These are phyloP conservation scores for Coniochaeta prunicola DNA, from an alignment of 2,329 filamentous ascomycete genomes.

Conservation along the genomic window DNA sequence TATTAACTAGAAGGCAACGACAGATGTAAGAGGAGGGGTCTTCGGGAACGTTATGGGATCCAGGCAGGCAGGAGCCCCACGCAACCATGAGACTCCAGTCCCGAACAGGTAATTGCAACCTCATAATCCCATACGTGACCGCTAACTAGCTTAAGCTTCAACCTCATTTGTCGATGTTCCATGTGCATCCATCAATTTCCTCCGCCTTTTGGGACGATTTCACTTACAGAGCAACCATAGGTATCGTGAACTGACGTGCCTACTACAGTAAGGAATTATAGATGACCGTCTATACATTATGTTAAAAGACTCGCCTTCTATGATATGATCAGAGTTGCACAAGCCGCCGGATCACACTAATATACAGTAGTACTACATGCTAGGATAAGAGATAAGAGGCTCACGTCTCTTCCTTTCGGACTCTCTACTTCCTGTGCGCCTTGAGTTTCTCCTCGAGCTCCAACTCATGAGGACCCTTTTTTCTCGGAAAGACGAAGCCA, in stretches of 20 bases:
- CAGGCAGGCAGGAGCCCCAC: not conserved
- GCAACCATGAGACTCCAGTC: not conserved
- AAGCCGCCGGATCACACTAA: not conserved
- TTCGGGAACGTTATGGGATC: not conserved
- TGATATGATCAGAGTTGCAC: not conserved
- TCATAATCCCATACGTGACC: too few relatives aligned
- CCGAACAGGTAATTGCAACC: not conserved
- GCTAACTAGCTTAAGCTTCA: too few relatives aligned
- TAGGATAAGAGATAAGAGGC: not conserved
- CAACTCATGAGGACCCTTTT: slow-evolving; percentile 10
- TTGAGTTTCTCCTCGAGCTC: slow-evolving; percentile 15
- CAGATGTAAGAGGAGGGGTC: not conserved
- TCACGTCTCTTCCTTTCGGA: not conserved
- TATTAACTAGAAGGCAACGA: not conserved
- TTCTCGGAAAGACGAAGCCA: slow-evolving; percentile 15
- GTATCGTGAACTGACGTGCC: not conserved
- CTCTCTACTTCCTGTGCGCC: slow-evolving; percentile 4
- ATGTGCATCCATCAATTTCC: not conserved
- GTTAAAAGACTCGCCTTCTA: not conserved
- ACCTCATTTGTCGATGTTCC: not conserved
- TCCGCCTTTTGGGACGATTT: too few relatives aligned
- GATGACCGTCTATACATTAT: not conserved
- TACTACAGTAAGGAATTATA: not conserved
- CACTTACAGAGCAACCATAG: too few relatives aligned
- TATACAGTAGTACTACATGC: not conserved